Base-by-base conservation (phyloP, 2,329 filamentous ascomycete genomes). In the Fusarium algeriense region DNA sequence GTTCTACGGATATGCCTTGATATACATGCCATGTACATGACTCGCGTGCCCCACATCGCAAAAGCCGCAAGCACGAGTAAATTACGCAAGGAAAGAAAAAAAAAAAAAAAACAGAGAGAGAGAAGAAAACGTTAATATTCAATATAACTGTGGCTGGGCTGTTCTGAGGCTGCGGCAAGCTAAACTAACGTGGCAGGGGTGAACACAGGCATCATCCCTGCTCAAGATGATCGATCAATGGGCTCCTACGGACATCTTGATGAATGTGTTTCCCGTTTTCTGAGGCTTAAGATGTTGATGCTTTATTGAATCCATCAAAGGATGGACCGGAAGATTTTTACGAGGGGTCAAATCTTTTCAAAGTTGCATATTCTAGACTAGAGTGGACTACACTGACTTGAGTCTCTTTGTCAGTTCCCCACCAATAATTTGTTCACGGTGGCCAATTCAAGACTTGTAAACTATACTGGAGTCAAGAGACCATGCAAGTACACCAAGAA, bases 371-470 rank as follows among this genome's bases (percentile, higher is more conserved):
- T 34, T 52, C 23, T 43, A 28, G 43, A 40, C 46, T n/a, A 11
- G 15, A 30, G n/a, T 37, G 20, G 17, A 41, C 20, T 40, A 20
- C 17, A n/a, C 19, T 40, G 19, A 28, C 19, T 46, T 60, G 59
- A 26, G 20, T 38, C 28, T 46, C n/a, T 35, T 26, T 35, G 14
- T 19, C 35, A 38, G 23, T 67, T 44, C 45, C 44, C 58, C 65
- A 67, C 64, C 64, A 50, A 52, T 58, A 64, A 48, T 35, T 35
- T 52, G 34, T 69, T 71, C 68, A 71, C 68, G 68, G 68, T 71
- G 68, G 68, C 68, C 64, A 71, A 64, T 60, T 71, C 64, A 41
- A 64, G 41, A 71, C 68, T 40, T 54, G 32, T 23, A 43, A 30
- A 26, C 41, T 30, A 38, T 28, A 38, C 59, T 50, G 19, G 41